Evolutionary conservation across 2,329 filamentous ascomycete genomes (phyloP).

Genomic region (Cadophora sp.): DNA sequence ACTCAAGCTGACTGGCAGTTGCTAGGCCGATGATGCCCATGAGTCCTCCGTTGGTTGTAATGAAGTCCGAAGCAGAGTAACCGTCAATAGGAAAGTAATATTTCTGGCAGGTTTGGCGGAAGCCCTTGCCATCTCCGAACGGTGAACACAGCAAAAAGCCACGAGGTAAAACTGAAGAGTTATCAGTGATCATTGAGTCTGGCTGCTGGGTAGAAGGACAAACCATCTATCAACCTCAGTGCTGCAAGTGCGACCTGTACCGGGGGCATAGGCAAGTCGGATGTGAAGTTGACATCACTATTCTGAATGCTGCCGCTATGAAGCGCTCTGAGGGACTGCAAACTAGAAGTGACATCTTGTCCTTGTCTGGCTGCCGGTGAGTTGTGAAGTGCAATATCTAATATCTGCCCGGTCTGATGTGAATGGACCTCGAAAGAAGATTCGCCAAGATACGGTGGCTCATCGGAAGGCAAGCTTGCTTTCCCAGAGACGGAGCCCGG

Average conservation of each 20-base stretch:
- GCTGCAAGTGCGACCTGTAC: constrained; percentile 14
- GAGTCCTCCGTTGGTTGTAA: constrained; percentile 23
- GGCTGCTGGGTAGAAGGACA: not conserved
- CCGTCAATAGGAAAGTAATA: constrained; percentile 24
- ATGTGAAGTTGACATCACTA: constrained; percentile 3
- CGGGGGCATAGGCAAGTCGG: constrained; percentile 18
- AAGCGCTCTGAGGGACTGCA: constrained; percentile 10
- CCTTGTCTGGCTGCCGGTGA: constrained; percentile 6
- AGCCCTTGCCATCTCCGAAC: not conserved
- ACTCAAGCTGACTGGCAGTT: not conserved
- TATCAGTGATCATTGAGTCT: not conserved
- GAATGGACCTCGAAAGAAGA: constrained; percentile 29
- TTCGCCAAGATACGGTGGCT: constrained; percentile 22
- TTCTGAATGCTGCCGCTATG: not conserved
- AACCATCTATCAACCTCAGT: constrained; percentile 18
- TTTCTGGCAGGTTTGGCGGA: constrained; percentile 19
- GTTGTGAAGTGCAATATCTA: constrained; percentile 23
- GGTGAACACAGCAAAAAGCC: constrained; percentile 21
- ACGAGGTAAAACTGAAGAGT: not conserved
- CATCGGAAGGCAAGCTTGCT: not conserved
- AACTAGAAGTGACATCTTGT: constrained; percentile 21
- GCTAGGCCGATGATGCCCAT: constrained; percentile 14
- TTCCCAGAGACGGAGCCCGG: constrained; percentile 2
- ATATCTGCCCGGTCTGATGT: constrained; percentile 24
- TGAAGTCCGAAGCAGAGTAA: constrained; percentile 24